Percentiles rank a stretch among this genome's conserved stretches.
Evolutionary conservation across 768 basidiomycete species (phyloP).

Genomic region (Phylloporus rhodoxanthus): DNA sequence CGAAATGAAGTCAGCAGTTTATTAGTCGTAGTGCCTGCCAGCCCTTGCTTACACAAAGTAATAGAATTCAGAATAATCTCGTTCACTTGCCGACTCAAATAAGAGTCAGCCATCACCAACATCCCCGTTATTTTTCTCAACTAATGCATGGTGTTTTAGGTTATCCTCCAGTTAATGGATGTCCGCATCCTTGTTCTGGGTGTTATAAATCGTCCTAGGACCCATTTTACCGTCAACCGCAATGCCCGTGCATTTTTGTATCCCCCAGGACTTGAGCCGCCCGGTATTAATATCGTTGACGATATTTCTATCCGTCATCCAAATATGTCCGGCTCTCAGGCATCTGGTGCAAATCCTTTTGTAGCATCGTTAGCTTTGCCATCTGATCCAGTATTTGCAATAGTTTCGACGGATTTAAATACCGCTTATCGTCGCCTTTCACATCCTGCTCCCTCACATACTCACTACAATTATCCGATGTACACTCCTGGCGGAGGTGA

Average conservation of each 20-base stretch:
- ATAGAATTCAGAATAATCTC: constrained; percentile 62
- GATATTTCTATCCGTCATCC: constrained; percentile 1
- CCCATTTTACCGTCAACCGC: constrained; percentile 50
- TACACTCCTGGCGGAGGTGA: constrained; percentile 67
- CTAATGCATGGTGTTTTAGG: constrained; percentile 34
- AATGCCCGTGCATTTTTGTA: constrained; percentile 67
- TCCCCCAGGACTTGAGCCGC: constrained; percentile 55
- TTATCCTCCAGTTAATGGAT: constrained; percentile 64
- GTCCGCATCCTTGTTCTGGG: constrained; percentile 71
- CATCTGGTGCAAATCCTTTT: constrained; percentile 1
- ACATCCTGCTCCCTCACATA: constrained; percentile 51
- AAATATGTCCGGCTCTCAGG: constrained; percentile 2
- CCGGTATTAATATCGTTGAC: constrained; percentile 8
- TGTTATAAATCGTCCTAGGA: constrained; percentile 52
- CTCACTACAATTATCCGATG: constrained; percentile 63
- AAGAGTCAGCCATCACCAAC: constrained; percentile 41
- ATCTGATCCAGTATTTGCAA: not conserved
- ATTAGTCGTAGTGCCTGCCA: not conserved
- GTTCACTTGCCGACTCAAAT: constrained; percentile 61
- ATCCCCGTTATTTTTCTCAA: constrained; percentile 2
- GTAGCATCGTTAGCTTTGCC: not conserved
- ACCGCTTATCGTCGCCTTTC: constrained; percentile 40
- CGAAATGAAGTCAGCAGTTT: constrained; percentile 59
- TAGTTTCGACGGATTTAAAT: constrained; percentile 3
- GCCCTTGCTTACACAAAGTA: not conserved